Base-by-base conservation (phyloP, 2,329 filamentous ascomycete species). In the Thielaviopsis musarum region DNA sequence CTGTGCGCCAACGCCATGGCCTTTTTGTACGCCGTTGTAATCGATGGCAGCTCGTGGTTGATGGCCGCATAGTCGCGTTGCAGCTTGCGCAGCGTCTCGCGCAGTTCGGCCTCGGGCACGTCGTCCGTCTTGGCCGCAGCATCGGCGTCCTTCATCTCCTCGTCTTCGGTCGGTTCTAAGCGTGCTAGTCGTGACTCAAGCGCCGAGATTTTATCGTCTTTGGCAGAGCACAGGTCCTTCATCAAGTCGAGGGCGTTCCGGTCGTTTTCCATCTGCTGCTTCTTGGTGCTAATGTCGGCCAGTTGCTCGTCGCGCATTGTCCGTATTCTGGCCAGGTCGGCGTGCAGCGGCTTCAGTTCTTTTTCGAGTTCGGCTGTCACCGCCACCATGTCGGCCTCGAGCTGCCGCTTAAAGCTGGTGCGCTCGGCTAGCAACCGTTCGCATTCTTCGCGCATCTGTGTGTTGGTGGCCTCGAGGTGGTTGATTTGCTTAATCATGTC, bases 401-500 rank as follows among this genome's bases (percentile, higher is more conserved):
- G 74, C 66, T 91, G 84, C 41, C 81, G 81, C 58, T 89, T 85
- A 69, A 90, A 95, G 12, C 84, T 77, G 3, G 88, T 90, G 59
- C 93, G 78, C 69, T 98, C 93, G 1, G 88, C 83, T 66, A 91
- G 88, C 56, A 91, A 74, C 69, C 87, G 94, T 66, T 91, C 85
- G 5, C 87, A 85, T 66, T 95, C 90, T 69, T 95, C 87, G 41
- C 86, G 83, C 30, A 97, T 71, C 64, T 90, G 84, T 62, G 86
- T 84, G 69, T 96, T 96, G 13, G 84, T 87, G 3, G 89, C 89
- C 70, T 97, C 91, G 15, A 97, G 73, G 66, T 91, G 84, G 69
- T 98, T 98, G 67, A 95, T 84, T 45, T 89, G 84, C 70, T 88
- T 91, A 65, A 96, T 89, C 9, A 95, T 81, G 65, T 97, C 91